Conservation (phyloP, 306 rosid species). For the Vigna radiata region DNA sequence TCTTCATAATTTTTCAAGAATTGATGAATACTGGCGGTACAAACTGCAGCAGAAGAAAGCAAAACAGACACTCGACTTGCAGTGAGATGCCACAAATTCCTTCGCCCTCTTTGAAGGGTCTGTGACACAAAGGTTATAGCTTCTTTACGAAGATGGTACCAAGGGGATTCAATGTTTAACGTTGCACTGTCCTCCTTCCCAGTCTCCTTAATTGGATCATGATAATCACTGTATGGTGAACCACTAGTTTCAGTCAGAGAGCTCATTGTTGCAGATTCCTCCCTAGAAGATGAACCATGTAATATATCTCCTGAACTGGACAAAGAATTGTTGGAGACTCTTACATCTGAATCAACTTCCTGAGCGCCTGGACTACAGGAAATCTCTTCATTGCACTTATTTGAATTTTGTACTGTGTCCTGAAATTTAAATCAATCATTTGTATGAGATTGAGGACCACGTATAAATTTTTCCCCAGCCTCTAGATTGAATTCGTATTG, state of each 20-base stretch:
- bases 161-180: constrained; percentile 87
- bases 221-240: constrained; percentile 46
- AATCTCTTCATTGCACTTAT: constrained; percentile 51
- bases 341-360: constrained; percentile 57
- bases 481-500: constrained; percentile 22
- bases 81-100: constrained; percentile 96
- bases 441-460: constrained; percentile 38
- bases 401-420: constrained; percentile 63
- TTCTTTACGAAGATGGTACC: constrained; percentile 95
- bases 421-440: constrained; percentile 51
- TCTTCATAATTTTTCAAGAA: constrained; percentile 97
- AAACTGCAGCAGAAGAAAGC: constrained; percentile 85
- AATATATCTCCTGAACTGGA: constrained; percentile 52
- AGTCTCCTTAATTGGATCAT: constrained; percentile 54
- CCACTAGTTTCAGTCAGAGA: constrained; percentile 54
- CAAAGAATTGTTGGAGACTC: constrained; percentile 51
- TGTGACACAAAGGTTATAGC: constrained; percentile 85
- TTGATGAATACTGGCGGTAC: constrained; percentile 93
- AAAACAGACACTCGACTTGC: constrained; percentile 92
- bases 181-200: constrained; percentile 59
- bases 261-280: constrained; percentile 54
- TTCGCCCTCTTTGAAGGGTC: constrained; percentile 91
- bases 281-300: constrained; percentile 53
- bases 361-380: constrained; percentile 52
- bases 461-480: constrained; percentile 26